phyloP scores from a whole-genome alignment of 495 filamentous ascomycete genomes.

The Aspergillus affinis region DNA sequence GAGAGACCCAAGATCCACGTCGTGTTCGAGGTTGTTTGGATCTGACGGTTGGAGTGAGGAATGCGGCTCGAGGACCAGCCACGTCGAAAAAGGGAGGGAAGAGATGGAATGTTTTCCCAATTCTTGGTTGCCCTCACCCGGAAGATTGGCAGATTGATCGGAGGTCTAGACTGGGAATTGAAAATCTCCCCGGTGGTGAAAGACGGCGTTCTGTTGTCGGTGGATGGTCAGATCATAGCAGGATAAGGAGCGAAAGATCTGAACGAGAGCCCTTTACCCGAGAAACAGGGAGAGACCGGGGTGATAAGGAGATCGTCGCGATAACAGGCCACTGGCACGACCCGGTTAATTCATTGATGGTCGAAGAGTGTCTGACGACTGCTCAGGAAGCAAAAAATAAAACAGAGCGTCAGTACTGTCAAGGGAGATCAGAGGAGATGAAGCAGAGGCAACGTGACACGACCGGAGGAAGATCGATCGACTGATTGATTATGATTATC shows the following conservation, averaged over 20 bases:
- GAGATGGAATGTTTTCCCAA: conserved; percentile 19
- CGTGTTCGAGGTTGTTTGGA: conserved; percentile 4
- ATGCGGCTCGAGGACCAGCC: conserved; percentile 24
- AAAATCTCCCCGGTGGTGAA: background rate
- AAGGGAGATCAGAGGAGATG: too few relatives aligned
- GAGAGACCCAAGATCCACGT: background rate
- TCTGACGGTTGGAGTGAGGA: conserved; percentile 8
- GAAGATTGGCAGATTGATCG: background rate
- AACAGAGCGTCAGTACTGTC: too few relatives aligned
- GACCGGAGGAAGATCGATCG: background rate
- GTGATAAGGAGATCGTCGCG: background rate
- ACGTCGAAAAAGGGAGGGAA: conserved; percentile 26
- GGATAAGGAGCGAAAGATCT: conserved; percentile 23
- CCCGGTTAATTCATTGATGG: background rate
- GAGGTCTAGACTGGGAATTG: background rate
- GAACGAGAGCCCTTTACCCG: conserved; percentile 4
- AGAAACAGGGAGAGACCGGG: background rate
- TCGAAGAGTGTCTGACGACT: too few relatives aligned
- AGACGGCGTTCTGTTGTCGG: background rate
- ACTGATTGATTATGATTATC: background rate
- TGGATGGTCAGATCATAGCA: conserved; percentile 2
- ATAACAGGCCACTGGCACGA: background rate
- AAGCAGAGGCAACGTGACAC: too few relatives aligned
- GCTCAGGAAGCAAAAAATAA: too few relatives aligned
- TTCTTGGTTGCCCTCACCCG: conserved; percentile 2